Base-by-base conservation (phyloP, 805 yeast species). In the Starmerella stellata region DNA sequence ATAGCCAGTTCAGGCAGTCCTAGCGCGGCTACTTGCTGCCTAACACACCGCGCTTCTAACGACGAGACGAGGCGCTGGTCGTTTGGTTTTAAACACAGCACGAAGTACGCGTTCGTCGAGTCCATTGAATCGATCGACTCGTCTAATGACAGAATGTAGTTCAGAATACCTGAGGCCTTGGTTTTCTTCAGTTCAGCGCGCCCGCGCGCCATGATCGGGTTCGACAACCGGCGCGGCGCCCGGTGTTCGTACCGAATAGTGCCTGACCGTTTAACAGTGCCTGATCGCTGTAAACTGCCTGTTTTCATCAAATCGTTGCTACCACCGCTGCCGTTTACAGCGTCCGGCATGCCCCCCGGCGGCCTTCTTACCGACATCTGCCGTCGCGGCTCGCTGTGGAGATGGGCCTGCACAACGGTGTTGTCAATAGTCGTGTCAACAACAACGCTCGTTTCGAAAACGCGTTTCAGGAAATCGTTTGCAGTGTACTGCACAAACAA, bases 31-130 rank as follows among this genome's bases (percentile, higher is more conserved):
- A 61, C 53, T 44, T 62, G 66, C 44, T 61, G 64, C 14, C 65
- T 52, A 7, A 62, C 63, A 39, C 64, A 60, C 20, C 65, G 53
- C 9, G 65, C 64, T 39, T 62, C 66, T 38, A 62, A 50, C n/a
- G 59, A 54, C 8, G 55, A 52, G 4, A 58, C 45, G 7, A 60
- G 46, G 5, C 57, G 49, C 30, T 60, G 55, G 41, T 62, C 66
- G 43, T 62, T 62, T 4, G 66, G 65, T 44, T 61, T 61, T 32
- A 62, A 44, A 39, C 66, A 61, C 32, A 59, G 51, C 23, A 61
- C 59, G 44, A 61, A 62, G 49, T 61, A 61, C 2, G 64, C 56
- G 36, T 62, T 60, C 9, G 59, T 50, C 5, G 50, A 54, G n/a
- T 58, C 62, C 43, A 62, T 54, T 3, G 62, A 52, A 24, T 56